Evolutionary conservation across 73 alveolate genomes (phyloP), one percentile per base, ranked within the genome.

Genomic region (Paramecium sexaurelia): DNA sequence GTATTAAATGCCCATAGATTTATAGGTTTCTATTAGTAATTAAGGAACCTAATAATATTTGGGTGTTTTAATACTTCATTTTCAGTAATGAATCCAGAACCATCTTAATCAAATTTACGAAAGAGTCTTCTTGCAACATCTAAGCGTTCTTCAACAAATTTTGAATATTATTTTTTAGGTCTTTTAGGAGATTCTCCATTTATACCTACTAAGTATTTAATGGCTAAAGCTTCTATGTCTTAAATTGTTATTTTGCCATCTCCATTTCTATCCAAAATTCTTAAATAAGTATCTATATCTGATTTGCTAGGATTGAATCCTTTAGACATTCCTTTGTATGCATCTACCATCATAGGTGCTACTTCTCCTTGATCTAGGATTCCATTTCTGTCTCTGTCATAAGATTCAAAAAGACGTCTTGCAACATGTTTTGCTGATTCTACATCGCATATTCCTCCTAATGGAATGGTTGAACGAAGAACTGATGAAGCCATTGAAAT

Each of bases 41-140:
- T 22, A 45, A 4, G 75, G 75, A 78, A 78, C 90, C 90, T 78
- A 41, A 13, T 3, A 20, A n/a, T n/a, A 20, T 51, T 19, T 9
- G 4, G 8, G 11, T 37, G 32, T 26, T 20, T 32, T 57, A 6
- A 24, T n/a, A 88, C 94, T 47, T 88, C 94, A 75, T 88, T 51
- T 69, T 88, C 94, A 68, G 85, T 82, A 20, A 88, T 68, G 55
- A 37, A 68, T 22, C 94, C 94, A 43, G 84, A 41, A 61, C 41
- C 66, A 39, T 88, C 94, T 41, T 75, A 39, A 71, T 88, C 94
- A 37, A 68, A 88, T 71, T 68, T 88, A 17, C 91, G 66, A 43
- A 88, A 88, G 35, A 88, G 91, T 88, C 94, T 88, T 71, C 94
- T 88, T 17, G 94, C 94, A 40, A 88, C 94, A 40, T 88, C 94